Evolutionary conservation across 2,329 filamentous ascomycete species (phyloP).

Genomic region (Cercospora sp.): DNA sequence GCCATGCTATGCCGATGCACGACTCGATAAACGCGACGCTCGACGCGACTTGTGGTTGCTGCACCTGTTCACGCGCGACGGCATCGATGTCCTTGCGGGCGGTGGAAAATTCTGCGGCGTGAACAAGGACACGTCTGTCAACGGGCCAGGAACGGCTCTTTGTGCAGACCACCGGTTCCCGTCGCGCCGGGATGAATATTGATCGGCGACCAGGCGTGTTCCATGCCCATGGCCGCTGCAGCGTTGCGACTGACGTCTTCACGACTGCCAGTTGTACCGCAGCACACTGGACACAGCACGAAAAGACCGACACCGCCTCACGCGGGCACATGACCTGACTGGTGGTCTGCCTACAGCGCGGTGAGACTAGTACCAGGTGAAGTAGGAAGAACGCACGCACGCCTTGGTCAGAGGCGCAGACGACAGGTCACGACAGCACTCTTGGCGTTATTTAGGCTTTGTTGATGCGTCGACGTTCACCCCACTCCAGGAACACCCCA

Average conservation of each 20-base stretch:
- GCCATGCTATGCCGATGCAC: not conserved
- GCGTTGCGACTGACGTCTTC: conserved; percentile 1
- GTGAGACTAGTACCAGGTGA: not conserved
- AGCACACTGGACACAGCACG: not conserved
- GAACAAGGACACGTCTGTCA: not conserved
- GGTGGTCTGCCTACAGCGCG: conserved; percentile 1
- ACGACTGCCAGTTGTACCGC: not conserved
- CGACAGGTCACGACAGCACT: not conserved
- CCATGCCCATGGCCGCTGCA: not conserved
- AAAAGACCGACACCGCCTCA: not conserved
- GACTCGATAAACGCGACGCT: not conserved
- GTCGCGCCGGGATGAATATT: not conserved
- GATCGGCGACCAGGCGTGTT: not conserved
- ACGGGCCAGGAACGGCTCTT: not conserved
- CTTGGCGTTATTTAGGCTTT: conserved; percentile 9
- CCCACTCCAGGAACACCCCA: conserved; percentile 9
- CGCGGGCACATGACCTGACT: not conserved
- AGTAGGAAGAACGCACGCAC: not conserved
- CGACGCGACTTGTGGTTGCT: not conserved
- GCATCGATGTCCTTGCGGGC: not conserved
- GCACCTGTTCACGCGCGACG: not conserved
- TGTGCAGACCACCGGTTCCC: not conserved
- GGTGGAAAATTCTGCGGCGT: not conserved
- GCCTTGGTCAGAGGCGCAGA: conserved; percentile 6
- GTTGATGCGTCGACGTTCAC: conserved; percentile 6